These are phyloP conservation scores for Lactarius trivialis DNA, from an alignment of 768 basidiomycete genomes.

Conservation along the genomic window DNA sequence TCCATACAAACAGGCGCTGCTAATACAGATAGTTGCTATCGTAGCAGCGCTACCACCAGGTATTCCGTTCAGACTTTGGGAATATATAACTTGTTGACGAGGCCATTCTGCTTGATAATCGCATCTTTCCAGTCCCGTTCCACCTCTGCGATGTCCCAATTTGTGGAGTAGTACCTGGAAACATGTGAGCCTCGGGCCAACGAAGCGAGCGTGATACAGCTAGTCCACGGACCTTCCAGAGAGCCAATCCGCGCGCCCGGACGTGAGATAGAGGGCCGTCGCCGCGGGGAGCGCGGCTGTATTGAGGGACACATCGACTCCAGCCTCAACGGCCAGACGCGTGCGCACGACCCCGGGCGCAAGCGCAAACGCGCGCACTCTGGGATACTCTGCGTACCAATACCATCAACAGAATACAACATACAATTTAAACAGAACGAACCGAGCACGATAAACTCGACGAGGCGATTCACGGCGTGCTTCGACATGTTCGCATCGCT, in stretches of 20 bases:
- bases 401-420: too few relatives aligned
- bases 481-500: slow-evolving; percentile 7
- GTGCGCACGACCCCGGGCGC: slow-evolving; percentile 3
- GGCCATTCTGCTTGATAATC: neutral
- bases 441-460: slow-evolving; percentile 13
- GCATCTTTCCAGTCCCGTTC: slow-evolving; percentile 8
- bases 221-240: slow-evolving; percentile 9
- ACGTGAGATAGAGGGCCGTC: slow-evolving; percentile 7
- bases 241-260: slow-evolving; percentile 11
- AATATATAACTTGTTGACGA: neutral
- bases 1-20: too few relatives aligned
- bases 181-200: too few relatives aligned
- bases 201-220: too few relatives aligned
- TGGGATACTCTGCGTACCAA: slow-evolving; percentile 7
- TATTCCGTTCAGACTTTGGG: neutral
- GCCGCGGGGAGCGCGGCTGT: neutral
- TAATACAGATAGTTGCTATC: too few relatives aligned
- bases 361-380: slow-evolving; percentile 2
- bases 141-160: slow-evolving; percentile 5
- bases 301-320: neutral
- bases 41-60: too few relatives aligned
- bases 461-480: slow-evolving; percentile 4
- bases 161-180: neutral
- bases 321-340: neutral
- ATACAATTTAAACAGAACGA: too few relatives aligned